Evolutionary conservation across 1,284 basidiomycete species (phyloP).

Genomic region (Ustilago shanxiensis): DNA sequence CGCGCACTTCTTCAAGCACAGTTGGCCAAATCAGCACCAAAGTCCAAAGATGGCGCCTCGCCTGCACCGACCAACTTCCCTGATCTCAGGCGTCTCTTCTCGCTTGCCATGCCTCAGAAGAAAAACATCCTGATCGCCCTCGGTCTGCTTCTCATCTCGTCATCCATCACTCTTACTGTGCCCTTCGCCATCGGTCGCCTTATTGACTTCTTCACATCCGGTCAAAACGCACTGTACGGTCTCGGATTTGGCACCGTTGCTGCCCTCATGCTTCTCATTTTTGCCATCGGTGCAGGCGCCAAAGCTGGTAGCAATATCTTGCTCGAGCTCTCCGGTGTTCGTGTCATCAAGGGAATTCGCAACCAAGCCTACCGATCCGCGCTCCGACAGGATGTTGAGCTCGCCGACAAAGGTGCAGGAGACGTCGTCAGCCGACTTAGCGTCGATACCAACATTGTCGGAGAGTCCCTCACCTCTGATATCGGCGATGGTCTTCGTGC

Average conservation of each 20-base stretch:
- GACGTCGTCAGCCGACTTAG: slow-evolving; percentile 92
- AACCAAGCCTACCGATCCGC: slow-evolving; percentile 85
- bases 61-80: slow-evolving; percentile 58
- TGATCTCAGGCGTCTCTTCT: slow-evolving; percentile 60
- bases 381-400: slow-evolving; percentile 82
- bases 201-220: slow-evolving; percentile 68
- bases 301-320: slow-evolving; percentile 92
- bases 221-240: slow-evolving; percentile 60
- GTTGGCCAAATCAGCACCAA: slow-evolving; percentile 43
- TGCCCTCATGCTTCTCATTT: slow-evolving; percentile 80
- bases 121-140: slow-evolving; percentile 60
- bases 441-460: slow-evolving; percentile 92
- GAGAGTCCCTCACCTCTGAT: slow-evolving; percentile 79
- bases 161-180: slow-evolving; percentile 78
- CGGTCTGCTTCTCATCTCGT: slow-evolving; percentile 69
- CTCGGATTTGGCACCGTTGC: slow-evolving; percentile 86
- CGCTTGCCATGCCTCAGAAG: slow-evolving; percentile 65
- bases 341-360: slow-evolving; percentile 90
- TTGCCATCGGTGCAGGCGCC: slow-evolving; percentile 86
- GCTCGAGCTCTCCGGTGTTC: slow-evolving; percentile 83
- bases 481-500: slow-evolving; percentile 64
- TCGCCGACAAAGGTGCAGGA: slow-evolving; percentile 89
- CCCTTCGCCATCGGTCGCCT: slow-evolving; percentile 68
- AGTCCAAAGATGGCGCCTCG: slow-evolving; percentile 42
- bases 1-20: slow-evolving; percentile 35